Evolutionary conservation across 352 stramenopile genomes (phyloP).

Genomic region (Globisporangium emineosum): DNA sequence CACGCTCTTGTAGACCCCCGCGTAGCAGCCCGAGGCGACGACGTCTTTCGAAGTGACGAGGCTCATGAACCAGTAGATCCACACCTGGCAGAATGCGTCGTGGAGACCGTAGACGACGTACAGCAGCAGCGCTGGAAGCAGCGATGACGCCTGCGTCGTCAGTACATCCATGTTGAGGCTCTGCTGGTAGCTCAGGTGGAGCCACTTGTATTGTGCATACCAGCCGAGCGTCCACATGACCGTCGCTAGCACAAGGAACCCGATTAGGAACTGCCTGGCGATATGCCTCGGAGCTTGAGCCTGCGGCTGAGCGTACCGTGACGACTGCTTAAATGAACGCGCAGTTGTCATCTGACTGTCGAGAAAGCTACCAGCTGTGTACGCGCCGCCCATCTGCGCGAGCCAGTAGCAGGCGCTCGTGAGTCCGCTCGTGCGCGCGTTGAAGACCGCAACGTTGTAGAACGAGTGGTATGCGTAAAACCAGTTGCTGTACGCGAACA

Average conservation of each 20-base stretch:
- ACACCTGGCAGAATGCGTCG: slow-evolving; percentile 76
- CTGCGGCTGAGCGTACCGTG: background rate
- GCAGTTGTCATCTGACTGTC: slow-evolving; percentile 17
- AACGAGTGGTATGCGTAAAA: slow-evolving; percentile 68
- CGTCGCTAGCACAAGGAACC: slow-evolving; percentile 24
- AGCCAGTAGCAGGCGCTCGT: slow-evolving; percentile 41
- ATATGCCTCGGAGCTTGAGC: background rate
- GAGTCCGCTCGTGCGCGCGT: slow-evolving; percentile 33
- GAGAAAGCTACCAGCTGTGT: slow-evolving; percentile 24
- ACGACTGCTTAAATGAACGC: background rate
- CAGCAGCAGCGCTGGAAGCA: slow-evolving; percentile 30
- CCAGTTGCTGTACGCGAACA: slow-evolving; percentile 65
- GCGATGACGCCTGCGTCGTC: background rate
- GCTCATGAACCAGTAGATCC: slow-evolving; percentile 79
- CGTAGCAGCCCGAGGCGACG: slow-evolving; percentile 38
- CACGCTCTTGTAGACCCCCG: slow-evolving; percentile 69
- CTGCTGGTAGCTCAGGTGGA: slow-evolving; percentile 23
- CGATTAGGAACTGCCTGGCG: slow-evolving; percentile 14
- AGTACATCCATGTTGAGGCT: slow-evolving; percentile 26
- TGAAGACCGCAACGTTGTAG: slow-evolving; percentile 48
- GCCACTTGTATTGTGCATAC: slow-evolving; percentile 19
- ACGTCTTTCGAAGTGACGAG: slow-evolving; percentile 32
- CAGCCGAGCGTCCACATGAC: slow-evolving; percentile 40
- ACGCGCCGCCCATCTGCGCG: slow-evolving; percentile 40
- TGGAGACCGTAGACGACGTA: slow-evolving; percentile 73